Percentiles rank a stretch among this genome's conserved stretches.
These are phyloP conservation scores for Diaporthe batatas DNA, from an alignment of 2,329 filamentous ascomycete species.

Conservation along the genomic window DNA sequence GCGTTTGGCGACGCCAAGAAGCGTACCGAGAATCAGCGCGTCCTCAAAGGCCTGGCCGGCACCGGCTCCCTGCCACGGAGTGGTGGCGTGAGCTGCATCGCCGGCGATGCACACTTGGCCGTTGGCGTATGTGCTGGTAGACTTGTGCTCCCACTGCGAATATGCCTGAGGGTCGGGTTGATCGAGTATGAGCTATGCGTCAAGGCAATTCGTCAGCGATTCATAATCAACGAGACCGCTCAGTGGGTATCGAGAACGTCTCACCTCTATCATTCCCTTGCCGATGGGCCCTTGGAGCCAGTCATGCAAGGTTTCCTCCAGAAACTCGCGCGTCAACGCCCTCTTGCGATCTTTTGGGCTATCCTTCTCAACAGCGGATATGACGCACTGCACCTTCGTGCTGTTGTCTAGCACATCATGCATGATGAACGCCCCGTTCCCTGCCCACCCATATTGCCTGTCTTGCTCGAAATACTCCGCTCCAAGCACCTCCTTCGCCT, in stretches of 20 bases:
- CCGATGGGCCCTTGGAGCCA: conserved; percentile 36
- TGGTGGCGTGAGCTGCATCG: conserved; percentile 42
- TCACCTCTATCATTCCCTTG: conserved; percentile 39
- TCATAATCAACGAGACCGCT: background rate
- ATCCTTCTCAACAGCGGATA: conserved; percentile 42
- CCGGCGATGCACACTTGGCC: conserved; percentile 38
- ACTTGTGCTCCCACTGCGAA: conserved; percentile 43
- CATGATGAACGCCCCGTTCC: conserved; percentile 43
- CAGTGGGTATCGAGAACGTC: background rate
- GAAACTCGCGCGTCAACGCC: conserved; percentile 35
- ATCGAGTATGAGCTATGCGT: conserved; percentile 39
- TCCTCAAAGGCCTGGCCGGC: conserved; percentile 42
- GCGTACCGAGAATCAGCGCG: conserved; percentile 38
- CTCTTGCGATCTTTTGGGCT: conserved; percentile 37
- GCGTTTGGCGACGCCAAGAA: conserved; percentile 25
- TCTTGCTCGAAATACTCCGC: conserved; percentile 41
- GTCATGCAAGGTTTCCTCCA: conserved; percentile 35
- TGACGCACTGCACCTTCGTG: conserved; percentile 43
- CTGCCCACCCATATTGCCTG: conserved; percentile 43
- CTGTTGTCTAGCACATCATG: conserved; percentile 43
- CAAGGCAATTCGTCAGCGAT: background rate
- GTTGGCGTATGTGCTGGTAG: conserved; percentile 36
- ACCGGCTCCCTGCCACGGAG: conserved; percentile 43
- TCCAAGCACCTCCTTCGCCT: conserved; percentile 37
- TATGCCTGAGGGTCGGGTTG: conserved; percentile 38